phyloP scores from a whole-genome alignment of 805 yeast genomes.

The Starmerella bombi region DNA sequence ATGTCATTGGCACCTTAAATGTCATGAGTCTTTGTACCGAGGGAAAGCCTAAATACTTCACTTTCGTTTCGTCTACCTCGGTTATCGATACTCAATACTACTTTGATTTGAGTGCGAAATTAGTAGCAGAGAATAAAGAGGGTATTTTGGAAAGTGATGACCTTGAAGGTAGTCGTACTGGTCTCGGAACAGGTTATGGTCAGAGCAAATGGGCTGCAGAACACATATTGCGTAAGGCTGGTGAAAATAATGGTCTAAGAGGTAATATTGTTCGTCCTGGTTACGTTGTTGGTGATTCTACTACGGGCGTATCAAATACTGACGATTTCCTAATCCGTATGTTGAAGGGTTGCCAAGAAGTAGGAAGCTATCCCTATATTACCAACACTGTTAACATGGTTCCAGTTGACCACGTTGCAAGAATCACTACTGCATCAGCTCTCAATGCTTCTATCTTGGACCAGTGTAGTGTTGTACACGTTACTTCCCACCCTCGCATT shows the following conservation, averaged over 20 bases:
- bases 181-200: slow-evolving; percentile 88
- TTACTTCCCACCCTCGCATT: slow-evolving; percentile 94
- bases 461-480: slow-evolving; percentile 68
- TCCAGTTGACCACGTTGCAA: slow-evolving; percentile 96
- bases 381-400: slow-evolving; percentile 85
- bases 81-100: slow-evolving; percentile 75
- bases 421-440: slow-evolving; percentile 73
- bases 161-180: slow-evolving; percentile 64
- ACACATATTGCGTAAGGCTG: slow-evolving; percentile 75
- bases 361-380: slow-evolving; percentile 77
- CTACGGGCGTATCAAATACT: slow-evolving; percentile 81
- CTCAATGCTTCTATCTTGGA: slow-evolving; percentile 51
- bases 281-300: slow-evolving; percentile 76
- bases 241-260: slow-evolving; percentile 58
- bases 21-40: slow-evolving; percentile 61
- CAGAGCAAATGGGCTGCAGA: slow-evolving; percentile 98
- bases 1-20: slow-evolving; percentile 77
- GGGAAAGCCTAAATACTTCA: slow-evolving; percentile 74
- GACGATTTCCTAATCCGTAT: slow-evolving; percentile 92
- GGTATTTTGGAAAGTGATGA: slow-evolving; percentile 80
- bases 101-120: slow-evolving; percentile 60
- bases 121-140: slow-evolving; percentile 45
- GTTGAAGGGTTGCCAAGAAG: slow-evolving; percentile 86
- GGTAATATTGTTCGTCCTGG: slow-evolving; percentile 95
- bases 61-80: slow-evolving; percentile 94